These are phyloP conservation scores for Epithemia pelagica DNA, from an alignment of 108 stramenopile species.

Conservation along the genomic window DNA sequence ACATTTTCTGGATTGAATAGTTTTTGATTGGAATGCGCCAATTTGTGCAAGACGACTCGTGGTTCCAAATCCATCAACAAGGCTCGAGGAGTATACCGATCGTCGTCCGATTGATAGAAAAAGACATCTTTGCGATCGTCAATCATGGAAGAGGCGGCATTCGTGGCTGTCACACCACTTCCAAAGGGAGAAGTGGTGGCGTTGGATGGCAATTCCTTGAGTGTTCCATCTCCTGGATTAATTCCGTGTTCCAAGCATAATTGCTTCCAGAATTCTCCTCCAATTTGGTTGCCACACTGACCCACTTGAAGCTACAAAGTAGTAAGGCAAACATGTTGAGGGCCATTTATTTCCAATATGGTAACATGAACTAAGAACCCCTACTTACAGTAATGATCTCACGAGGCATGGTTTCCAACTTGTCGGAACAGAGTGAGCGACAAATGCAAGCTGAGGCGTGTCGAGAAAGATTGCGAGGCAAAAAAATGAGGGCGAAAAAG, in stretches of 20 bases:
- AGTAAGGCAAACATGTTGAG: background rate
- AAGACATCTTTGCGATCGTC: slow-evolving; percentile 98
- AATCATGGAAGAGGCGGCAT: slow-evolving; percentile 22
- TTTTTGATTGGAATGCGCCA: slow-evolving; percentile 63
- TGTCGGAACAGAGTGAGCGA: too few relatives aligned
- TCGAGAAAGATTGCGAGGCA: too few relatives aligned
- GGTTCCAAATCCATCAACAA: slow-evolving; percentile 97
- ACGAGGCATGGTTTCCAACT: slow-evolving; percentile 5
- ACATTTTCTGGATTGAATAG: slow-evolving; percentile 97
- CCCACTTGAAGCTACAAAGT: slow-evolving; percentile 81
- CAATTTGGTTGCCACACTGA: slow-evolving; percentile 99
- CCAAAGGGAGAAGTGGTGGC: background rate
- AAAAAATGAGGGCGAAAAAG: too few relatives aligned
- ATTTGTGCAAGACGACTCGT: slow-evolving; percentile 86
- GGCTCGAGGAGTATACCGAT: slow-evolving; percentile 90
- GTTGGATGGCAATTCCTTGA: slow-evolving; percentile 34
- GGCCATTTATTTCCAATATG: background rate
- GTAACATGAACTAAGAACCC: too few relatives aligned
- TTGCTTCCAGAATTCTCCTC: slow-evolving; percentile 99
- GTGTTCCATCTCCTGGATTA: slow-evolving; percentile 82
- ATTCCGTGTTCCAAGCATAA: slow-evolving; percentile 98
- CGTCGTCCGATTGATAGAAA: slow-evolving; percentile 96
- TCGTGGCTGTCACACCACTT: background rate
- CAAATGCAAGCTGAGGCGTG: too few relatives aligned
- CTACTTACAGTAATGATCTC: slow-evolving; percentile 6